Percentiles rank a stretch among this genome's conserved stretches.
These are phyloP conservation scores for Macrolepiota fuliginosa DNA, from an alignment of 768 basidiomycete species.

Conservation along the genomic window DNA sequence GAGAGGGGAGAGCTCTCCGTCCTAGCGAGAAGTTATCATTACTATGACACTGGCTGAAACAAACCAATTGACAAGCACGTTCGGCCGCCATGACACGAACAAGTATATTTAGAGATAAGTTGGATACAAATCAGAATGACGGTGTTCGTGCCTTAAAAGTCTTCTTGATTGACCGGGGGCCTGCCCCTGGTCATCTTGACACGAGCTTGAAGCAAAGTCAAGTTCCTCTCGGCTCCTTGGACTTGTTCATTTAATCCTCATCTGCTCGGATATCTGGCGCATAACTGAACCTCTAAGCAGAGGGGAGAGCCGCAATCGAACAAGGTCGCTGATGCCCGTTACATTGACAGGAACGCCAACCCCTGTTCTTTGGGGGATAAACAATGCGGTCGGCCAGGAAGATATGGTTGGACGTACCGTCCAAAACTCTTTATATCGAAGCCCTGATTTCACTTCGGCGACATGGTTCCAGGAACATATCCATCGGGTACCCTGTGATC, in stretches of 20 bases:
- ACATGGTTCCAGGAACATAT: too few species aligned
- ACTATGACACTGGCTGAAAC: background rate
- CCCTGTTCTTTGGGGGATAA: background rate
- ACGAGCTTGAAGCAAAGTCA: background rate
- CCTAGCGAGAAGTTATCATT: too few species aligned
- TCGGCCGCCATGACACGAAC: background rate
- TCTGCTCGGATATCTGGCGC: background rate
- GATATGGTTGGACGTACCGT: background rate
- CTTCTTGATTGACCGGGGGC: too few species aligned
- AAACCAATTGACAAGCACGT: background rate
- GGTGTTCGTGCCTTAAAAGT: too few species aligned
- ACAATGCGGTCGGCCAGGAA: background rate
- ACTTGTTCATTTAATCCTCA: background rate
- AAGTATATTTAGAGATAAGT: too few species aligned
- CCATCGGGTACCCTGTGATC: background rate
- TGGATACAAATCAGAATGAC: too few species aligned
- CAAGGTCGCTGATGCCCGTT: background rate
- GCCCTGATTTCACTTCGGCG: too few species aligned
- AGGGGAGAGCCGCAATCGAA: background rate
- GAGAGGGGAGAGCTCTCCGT: background rate
- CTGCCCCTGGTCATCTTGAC: background rate
- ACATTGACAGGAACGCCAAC: background rate
- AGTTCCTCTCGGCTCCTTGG: background rate
- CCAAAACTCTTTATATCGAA: background rate
- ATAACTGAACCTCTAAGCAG: background rate